These are phyloP conservation scores for Strobilomyces confusus DNA, from an alignment of 768 basidiomycete species.

Conservation along the genomic window DNA sequence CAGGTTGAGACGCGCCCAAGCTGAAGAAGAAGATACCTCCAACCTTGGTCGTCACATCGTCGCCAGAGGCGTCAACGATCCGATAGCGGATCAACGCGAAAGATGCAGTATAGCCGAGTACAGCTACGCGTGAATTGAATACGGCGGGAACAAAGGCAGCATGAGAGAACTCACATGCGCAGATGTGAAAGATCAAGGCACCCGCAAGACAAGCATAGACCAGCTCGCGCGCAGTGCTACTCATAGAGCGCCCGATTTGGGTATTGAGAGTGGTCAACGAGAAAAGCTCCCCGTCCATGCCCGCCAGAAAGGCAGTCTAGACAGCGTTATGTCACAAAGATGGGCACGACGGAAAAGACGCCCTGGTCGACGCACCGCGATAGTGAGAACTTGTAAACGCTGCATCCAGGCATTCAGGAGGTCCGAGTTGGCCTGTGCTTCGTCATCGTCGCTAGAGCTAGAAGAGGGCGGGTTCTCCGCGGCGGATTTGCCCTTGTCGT, in stretches of 20 bases:
- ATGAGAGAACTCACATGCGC: slow-evolving; percentile 20
- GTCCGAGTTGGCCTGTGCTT: slow-evolving; percentile 14
- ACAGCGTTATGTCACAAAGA: neutral
- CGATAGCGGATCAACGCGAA: slow-evolving; percentile 28
- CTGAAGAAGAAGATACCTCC: neutral
- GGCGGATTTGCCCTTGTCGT: slow-evolving; percentile 1
- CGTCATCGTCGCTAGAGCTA: neutral
- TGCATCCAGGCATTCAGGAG: slow-evolving; percentile 25
- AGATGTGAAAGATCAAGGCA: slow-evolving; percentile 30
- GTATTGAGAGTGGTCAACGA: slow-evolving; percentile 23
- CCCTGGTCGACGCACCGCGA: slow-evolving; percentile 20
- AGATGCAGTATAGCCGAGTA: slow-evolving; percentile 28
- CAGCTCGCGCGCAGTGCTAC: slow-evolving; percentile 16
- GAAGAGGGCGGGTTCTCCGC: neutral
- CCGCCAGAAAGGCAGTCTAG: slow-evolving; percentile 29
- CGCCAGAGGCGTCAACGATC: slow-evolving; percentile 14
- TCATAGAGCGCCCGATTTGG: slow-evolving; percentile 8
- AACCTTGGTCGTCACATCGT: slow-evolving; percentile 16
- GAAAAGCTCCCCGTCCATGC: slow-evolving; percentile 28
- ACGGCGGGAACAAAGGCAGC: neutral
- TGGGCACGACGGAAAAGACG: neutral
- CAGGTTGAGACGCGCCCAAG: slow-evolving; percentile 1
- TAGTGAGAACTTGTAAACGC: slow-evolving; percentile 26
- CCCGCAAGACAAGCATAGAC: slow-evolving; percentile 29
- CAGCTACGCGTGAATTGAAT: slow-evolving; percentile 11